Base-by-base conservation (phyloP, 1,284 basidiomycete species). In the Heterobasidion annosum region DNA sequence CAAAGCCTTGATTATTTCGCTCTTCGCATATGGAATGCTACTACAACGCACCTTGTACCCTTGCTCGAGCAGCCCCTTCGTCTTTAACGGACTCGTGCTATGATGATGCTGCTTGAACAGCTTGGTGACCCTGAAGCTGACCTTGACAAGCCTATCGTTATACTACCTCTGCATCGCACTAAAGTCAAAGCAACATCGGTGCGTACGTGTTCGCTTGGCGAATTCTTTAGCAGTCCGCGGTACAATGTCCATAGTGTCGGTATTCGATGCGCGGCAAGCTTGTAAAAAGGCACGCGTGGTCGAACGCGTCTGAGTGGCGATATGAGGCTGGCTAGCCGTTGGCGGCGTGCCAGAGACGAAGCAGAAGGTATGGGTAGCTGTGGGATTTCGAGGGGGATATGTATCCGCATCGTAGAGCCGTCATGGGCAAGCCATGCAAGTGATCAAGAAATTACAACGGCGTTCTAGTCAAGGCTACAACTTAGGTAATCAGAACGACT, bases 211-310 rank as follows among this genome's bases (percentile, higher is more conserved):
- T 78, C 73, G 19, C 73, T 71, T 0, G 79, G 77, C 7, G 85
- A 75, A 52, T 76, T 65, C 34, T 74, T 73, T 47, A 90, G 64
- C 5, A 94, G 72, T 7, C 81, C 78, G 25, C 91, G 76, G 65
- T 93, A 94, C 8, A 93, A 70, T 0, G 74, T 65, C 82, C 84
- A 83, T 64, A 86, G 67, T 0, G 89, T 92, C 2, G 92, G 91
- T 34, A 83, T 68, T 32, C 84, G 80, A 66, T 95, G 93, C 0
- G 81, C 81, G 0, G 75, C 71, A 44, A 93, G 82, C 50, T 77
- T 66, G 63, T 77, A 91, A 65, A 93, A 91, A 5, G 88, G 82
- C 3, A 79, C 73, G 13, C 74, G 71, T 8, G 85, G 79, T n/a
- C 79, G 75, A 1, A 81, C 15, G 35, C 45, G 34, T 33, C 16